Evolutionary conservation across 768 basidiomycete genomes (phyloP).

Genomic region (Termitomyces sp.): DNA sequence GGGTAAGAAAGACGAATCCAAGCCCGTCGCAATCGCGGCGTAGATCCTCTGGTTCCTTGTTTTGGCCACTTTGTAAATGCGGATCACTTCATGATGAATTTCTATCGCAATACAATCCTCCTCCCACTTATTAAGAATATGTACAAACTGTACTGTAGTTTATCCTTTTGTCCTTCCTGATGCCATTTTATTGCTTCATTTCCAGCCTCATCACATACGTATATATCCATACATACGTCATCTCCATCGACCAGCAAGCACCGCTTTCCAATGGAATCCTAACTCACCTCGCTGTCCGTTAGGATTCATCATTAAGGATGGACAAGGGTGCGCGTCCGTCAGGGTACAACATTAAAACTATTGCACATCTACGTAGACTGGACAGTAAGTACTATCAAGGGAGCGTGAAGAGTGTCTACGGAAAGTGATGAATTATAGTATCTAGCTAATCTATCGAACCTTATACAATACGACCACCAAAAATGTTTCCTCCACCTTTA

Average conservation of each 20-base stretch:
- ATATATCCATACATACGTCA: slow-evolving; percentile 3
- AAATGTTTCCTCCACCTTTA: slow-evolving; percentile 39
- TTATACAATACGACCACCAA: slow-evolving; percentile 10
- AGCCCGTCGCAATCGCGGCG: slow-evolving; percentile 41
- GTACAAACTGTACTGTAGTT: slow-evolving; percentile 23
- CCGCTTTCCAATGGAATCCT: not conserved
- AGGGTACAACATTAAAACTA: not conserved
- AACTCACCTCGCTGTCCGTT: not conserved
- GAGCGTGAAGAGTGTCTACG: not conserved
- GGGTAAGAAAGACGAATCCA: slow-evolving; percentile 56
- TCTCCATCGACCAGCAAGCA: slow-evolving; percentile 10
- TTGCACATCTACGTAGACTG: not conserved
- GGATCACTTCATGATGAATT: slow-evolving; percentile 1
- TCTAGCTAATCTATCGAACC: not conserved
- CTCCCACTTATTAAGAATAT: slow-evolving; percentile 9
- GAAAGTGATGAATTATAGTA: not conserved
- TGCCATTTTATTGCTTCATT: slow-evolving; percentile 11
- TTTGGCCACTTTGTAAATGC: not conserved
- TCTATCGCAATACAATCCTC: not conserved
- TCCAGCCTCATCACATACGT: not conserved
- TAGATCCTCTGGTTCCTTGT: slow-evolving; percentile 12
- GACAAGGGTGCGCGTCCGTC: too few species aligned
- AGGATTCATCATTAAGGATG: too few species aligned
- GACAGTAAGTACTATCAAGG: not conserved
- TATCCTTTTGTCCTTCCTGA: slow-evolving; percentile 5